Base-by-base conservation (phyloP, 805 yeast species). In the Pichia deserticola region DNA sequence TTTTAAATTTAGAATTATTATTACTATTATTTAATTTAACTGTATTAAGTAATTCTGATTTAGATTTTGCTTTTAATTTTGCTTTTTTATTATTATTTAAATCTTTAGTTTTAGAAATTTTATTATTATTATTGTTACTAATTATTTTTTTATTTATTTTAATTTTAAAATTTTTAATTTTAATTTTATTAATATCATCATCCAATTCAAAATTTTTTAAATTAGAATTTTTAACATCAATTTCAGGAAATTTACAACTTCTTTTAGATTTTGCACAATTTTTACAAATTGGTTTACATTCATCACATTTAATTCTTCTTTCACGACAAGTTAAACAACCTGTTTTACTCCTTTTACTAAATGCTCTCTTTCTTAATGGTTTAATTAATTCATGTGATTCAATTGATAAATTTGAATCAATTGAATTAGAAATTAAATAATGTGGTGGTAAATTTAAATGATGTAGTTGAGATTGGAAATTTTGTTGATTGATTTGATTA, bases 261-360 rank as follows among this genome's bases (percentile, higher is more conserved):
- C 83, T 81, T 59, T 78, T 78, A 28, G 80, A 72, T 50, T 83
- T 74, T 56, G 79, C 82, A 61, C 90, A 84, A 59, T 84, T 84
- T 57, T 69, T 71, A 61, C 90, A 84, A 50, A 74, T 71, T 1
- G 89, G 89, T 57, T 80, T 83, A 44, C 82, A 64, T 67, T 84
- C 90, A 64, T 84, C 90, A 64, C 90, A 84, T 66, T 84, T 84
- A 59, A 84, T 81, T 42, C 89, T 69, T 53, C 89, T 67, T 60
- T 79, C 76, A 35, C 89, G 72, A 61, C 90, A 84, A 1, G 90
- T 84, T 49, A 82, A 64, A 62, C 90, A 84, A 3, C 92, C 92
- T 0, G 89, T 83, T 58, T 86, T 71, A 2, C 89, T 84, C 46
- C 90, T 70, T 42, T 83, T 69, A 58, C 81, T 76, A 52, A 78